Evolutionary conservation across 1,139 yeast genomes (phyloP), one percentile per base, ranked within the genome.

Genomic region (Zygoascus sp.): DNA sequence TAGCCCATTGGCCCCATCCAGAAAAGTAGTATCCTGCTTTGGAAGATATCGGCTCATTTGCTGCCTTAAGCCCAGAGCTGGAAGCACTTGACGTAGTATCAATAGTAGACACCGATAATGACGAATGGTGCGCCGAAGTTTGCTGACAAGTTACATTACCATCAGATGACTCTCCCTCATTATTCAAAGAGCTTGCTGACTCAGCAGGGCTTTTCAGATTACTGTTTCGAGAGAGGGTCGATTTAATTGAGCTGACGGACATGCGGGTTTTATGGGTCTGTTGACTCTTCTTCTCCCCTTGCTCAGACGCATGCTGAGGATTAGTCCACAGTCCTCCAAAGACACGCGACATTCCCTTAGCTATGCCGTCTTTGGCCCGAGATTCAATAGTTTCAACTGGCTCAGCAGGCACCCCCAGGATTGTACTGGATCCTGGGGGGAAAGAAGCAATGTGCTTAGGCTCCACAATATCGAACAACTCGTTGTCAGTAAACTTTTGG

Each of bases 401-500:
- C 17, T 30, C 34, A 5, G 25, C 15, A 10, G 39, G 39, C 22
- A 35, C 8, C 10, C 39, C 39, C 22, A 40, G 35, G n/a, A 40
- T 40, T 6, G 35, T 40, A 22, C 42, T 40, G 13, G 32, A 27
- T 19, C 42, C 42, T 3, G 22, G 21, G 6, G 42, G 42, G 17
- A 23, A 42, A 42, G 25, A 40, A 10, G 53, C 77, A 45, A 80
- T 62, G 64, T 90, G 97, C 50, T 75, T 74, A 0, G 97, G 96
- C 51, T 82, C 87, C 48, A 88, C 81, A 53, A 92, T 80, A 59
- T 89, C 95, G 68, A 90, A 90, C 28, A 92, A 72, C 58, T 90
- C 90, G 60, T 87, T 95, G 62, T 90, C 97, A 1, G 97, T 87
- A 54, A 73, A 74, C 22, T 68, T 58, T 58, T 84, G 75, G 77